These are phyloP conservation scores for Rhodamnia rubescens DNA, from an alignment of 345 rosid genomes.

Conservation along the genomic window DNA sequence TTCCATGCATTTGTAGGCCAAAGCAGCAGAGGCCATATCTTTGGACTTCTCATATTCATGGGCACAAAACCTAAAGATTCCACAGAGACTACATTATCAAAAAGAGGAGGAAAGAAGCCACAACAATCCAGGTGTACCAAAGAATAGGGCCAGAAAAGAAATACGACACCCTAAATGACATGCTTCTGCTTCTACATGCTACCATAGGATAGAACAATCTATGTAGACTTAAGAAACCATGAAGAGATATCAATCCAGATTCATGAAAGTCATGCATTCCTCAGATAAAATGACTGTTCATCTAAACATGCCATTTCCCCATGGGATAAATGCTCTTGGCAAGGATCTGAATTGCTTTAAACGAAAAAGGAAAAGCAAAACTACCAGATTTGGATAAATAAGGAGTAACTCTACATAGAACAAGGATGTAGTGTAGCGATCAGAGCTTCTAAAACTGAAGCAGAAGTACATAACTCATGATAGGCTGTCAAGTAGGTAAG, in stretches of 20 bases:
- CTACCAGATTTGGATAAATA: not conserved
- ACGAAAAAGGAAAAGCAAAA: not conserved
- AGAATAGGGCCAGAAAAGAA: not conserved
- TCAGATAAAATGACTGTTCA: not conserved
- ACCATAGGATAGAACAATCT: not conserved
- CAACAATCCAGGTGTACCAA: not conserved
- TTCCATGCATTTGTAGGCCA: conserved; percentile 97
- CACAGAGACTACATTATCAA: not conserved
- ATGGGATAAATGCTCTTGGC: not conserved
- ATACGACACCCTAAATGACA: not conserved
- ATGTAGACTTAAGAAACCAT: not conserved
- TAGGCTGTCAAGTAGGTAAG: not conserved
- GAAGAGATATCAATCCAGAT: not conserved
- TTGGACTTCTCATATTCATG: conserved; percentile 80
- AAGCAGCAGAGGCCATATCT: conserved; percentile 91
- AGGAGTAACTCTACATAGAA: not conserved
- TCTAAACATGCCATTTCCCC: not conserved
- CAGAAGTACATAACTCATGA: not conserved
- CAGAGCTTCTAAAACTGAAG: not conserved
- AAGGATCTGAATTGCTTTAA: not conserved
- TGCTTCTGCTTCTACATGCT: not conserved
- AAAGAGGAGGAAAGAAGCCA: not conserved
- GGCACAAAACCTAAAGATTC: conserved; percentile 70
- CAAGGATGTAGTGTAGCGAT: not conserved
- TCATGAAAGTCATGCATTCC: not conserved